phyloP scores from a whole-genome alignment of 345 rosid genomes.

The Cardamine chenopodiifolia region DNA sequence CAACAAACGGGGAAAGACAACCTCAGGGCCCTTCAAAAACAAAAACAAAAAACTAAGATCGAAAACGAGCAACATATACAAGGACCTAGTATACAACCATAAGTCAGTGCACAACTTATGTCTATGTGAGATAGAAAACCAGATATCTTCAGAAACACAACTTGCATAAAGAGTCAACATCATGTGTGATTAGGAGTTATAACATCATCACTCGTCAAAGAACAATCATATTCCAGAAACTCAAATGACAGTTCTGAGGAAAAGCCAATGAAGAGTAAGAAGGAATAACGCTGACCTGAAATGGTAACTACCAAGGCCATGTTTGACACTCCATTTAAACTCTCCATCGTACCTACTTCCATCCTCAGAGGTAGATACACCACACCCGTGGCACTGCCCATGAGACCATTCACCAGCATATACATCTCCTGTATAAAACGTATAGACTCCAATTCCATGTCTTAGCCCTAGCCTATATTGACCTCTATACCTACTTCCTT shows the following conservation, averaged over 20 bases:
- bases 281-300: slow-evolving; percentile 55
- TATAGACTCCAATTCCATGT: slow-evolving; percentile 71
- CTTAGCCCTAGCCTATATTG: slow-evolving; percentile 72
- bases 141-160: neutral
- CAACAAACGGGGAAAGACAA: neutral
- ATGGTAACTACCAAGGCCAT: slow-evolving; percentile 71
- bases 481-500: slow-evolving; percentile 76
- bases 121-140: neutral
- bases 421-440: slow-evolving; percentile 66
- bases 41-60: neutral
- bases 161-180: neutral
- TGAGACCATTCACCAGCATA: slow-evolving; percentile 79
- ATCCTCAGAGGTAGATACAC: slow-evolving; percentile 64
- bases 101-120: neutral
- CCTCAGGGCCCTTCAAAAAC: neutral
- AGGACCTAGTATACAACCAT: neutral
- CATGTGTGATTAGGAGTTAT: neutral
- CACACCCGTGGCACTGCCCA: slow-evolving; percentile 79
- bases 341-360: slow-evolving; percentile 69
- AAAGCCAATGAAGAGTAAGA: no score
- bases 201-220: slow-evolving; percentile 1
- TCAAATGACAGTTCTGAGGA: neutral
- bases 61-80: slow-evolving; percentile 6
- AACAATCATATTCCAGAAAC: neutral
- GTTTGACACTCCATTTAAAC: slow-evolving; percentile 77